phyloP scores from a whole-genome alignment of 2,329 filamentous ascomycete genomes.

The Aspergillus novoparasiticus region DNA sequence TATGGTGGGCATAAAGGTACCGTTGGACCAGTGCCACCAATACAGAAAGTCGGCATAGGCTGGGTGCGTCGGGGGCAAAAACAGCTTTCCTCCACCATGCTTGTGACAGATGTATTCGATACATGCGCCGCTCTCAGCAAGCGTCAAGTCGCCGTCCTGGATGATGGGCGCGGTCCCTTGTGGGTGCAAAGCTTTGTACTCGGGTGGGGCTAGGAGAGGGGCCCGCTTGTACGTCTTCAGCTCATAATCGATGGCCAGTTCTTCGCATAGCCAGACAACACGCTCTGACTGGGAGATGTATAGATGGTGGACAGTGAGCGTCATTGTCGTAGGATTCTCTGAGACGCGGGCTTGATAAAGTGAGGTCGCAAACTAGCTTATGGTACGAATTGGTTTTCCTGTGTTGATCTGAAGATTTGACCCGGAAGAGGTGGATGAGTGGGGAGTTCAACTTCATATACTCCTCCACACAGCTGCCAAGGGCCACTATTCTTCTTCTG shows the following conservation, averaged over 20 bases:
- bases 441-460: no score
- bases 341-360: neutral
- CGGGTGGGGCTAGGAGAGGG: constrained; percentile 46
- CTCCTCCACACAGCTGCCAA: no score
- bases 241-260: constrained; percentile 60
- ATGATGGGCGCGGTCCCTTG: constrained; percentile 63
- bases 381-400: no score
- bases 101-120: constrained; percentile 63
- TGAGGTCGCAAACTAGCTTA: neutral
- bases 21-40: constrained; percentile 64
- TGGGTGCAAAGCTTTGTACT: constrained; percentile 50
- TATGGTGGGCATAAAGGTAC: constrained; percentile 47
- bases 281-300: constrained; percentile 64
- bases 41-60: constrained; percentile 64
- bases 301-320: constrained; percentile 51
- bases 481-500: no score
- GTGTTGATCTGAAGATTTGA: no score
- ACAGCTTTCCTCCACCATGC: constrained; percentile 54
- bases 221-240: constrained; percentile 51
- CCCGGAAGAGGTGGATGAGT: no score
- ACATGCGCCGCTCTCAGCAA: constrained; percentile 63
- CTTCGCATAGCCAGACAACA: constrained; percentile 66
- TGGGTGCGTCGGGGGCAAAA: constrained; percentile 47
- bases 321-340: neutral
- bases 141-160: constrained; percentile 55